These are phyloP conservation scores for Epichloe gansuensis DNA, from an alignment of 2,329 filamentous ascomycete genomes.

Conservation along the genomic window DNA sequence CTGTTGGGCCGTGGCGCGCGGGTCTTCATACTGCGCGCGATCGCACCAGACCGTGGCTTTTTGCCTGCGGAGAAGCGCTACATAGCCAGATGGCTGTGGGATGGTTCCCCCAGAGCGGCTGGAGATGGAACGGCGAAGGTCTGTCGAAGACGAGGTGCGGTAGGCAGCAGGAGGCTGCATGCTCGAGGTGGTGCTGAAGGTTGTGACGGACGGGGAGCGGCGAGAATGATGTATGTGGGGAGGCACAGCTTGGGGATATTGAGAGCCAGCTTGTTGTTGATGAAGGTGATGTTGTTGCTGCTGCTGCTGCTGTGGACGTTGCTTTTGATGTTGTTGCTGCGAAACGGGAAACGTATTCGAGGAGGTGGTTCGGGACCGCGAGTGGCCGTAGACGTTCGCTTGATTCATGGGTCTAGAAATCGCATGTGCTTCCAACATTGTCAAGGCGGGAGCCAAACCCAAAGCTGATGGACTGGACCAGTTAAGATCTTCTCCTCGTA, in stretches of 20 bases:
- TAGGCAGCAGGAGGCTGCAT: conserved; percentile 47
- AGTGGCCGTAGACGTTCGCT: conserved; percentile 35
- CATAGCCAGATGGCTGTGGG: conserved; percentile 62
- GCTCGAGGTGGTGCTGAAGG: conserved; percentile 59
- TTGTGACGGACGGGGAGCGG: conserved; percentile 54
- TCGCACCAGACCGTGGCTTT: conserved; percentile 99
- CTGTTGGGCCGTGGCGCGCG: conserved; percentile 69
- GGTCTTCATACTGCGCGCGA: conserved; percentile 83
- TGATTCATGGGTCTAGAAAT: conserved; percentile 22
- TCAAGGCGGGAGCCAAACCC: background rate
- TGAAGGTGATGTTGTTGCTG: conserved; percentile 23
- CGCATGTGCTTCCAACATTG: conserved; percentile 22
- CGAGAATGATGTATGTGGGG: conserved; percentile 22
- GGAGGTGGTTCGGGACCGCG: conserved; percentile 43
- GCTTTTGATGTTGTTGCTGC: conserved; percentile 17
- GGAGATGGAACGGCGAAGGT: conserved; percentile 67
- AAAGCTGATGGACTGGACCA: background rate
- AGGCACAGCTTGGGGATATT: conserved; percentile 6
- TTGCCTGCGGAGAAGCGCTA: conserved; percentile 89
- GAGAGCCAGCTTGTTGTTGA: conserved; percentile 4
- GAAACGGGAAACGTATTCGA: conserved; percentile 37
- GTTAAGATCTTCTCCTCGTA: background rate
- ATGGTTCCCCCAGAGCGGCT: conserved; percentile 53
- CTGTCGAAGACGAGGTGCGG: conserved; percentile 41
- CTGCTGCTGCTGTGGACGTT: conserved; percentile 9